Base-by-base conservation (phyloP, 2,329 filamentous ascomycete genomes). In the Claviceps spartinae region DNA sequence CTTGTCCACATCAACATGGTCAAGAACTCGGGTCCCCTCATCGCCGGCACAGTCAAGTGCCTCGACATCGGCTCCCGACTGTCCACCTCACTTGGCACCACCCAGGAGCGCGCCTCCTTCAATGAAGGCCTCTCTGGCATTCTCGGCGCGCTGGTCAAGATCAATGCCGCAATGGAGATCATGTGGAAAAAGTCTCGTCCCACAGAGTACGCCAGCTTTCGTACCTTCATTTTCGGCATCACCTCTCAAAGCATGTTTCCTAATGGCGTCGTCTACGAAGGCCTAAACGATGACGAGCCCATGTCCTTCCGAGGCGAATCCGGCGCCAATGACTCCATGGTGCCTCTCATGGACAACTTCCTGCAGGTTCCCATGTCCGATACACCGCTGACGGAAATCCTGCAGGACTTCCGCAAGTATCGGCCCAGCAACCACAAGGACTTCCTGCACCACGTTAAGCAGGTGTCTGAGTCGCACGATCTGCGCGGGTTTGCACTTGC, bases 1-100 rank as follows among this genome's bases (percentile, higher is more conserved):
- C 78, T 96, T 13, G 90, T 93, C 4, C 91, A 96, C 67, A 83
- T 97, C 49, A 88, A 94, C 68, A 97, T 96, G 90, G 91, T 95
- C 48, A 83, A 83, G 64, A 82, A 95, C 67, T 90, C 89, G 0
- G 85, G 85, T 0, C 79, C 81, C 1, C 74, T 97, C 1, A 82
- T 96, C 47, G 76, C 79, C 43, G 88, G 88, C 36, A 79, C 82
- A 3, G 75, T 88, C 47, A 74, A 80, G 49, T 78, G 84, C 49
- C 75, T 95, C 24, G 76, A 84, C 36, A 71, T 75, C n/a, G 62
- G 59, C 5, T 59, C 65, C 51, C 60, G 56, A 8, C 26, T 58
- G 34, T 67, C 72, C 49, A 61, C 53, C 1, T 43, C 52, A 4
- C 51, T 59, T 44, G 60, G 60, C 43, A 51, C 60, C 3, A 48